phyloP scores from a whole-genome alignment of 2,329 filamentous ascomycete species.

The Colletotrichum truncatum region DNA sequence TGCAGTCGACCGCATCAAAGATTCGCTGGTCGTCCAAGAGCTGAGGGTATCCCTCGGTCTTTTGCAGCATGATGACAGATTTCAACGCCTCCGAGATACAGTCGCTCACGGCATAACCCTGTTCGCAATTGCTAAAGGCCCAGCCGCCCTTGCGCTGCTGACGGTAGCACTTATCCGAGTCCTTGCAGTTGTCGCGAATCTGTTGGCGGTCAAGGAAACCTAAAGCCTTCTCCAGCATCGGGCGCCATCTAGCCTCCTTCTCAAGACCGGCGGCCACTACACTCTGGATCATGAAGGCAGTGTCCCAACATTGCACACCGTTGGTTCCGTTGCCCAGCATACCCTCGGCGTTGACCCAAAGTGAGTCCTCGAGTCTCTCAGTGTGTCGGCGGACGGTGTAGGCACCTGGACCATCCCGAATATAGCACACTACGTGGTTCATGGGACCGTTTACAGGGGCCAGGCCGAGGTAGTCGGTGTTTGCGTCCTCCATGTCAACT shows the following conservation, averaged over 20 bases:
- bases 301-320: constrained; percentile 98
- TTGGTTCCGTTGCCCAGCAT: constrained; percentile 97
- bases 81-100: constrained; percentile 94
- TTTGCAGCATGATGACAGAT: constrained; percentile 84
- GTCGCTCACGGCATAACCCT: constrained; percentile 96
- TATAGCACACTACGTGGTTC: constrained; percentile 88
- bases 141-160: constrained; percentile 93
- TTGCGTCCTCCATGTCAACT: constrained; percentile 90
- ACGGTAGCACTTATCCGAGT: constrained; percentile 85
- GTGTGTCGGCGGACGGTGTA: constrained; percentile 78
- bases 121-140: constrained; percentile 92
- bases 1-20: constrained; percentile 87
- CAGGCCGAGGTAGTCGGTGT: constrained; percentile 86
- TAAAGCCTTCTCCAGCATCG: constrained; percentile 85
- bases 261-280: constrained; percentile 82
- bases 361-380: constrained; percentile 83
- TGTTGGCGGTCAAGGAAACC: constrained; percentile 91
- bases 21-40: constrained; percentile 81
- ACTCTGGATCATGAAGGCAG: constrained; percentile 87
- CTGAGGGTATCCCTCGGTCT: constrained; percentile 76
- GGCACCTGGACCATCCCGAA: constrained; percentile 81
- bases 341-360: constrained; percentile 93
- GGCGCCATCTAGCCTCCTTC: constrained; percentile 78
- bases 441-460: constrained; percentile 91
- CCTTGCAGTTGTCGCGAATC: constrained; percentile 81